Evolutionary conservation across 2,329 filamentous ascomycete species (phyloP).

Genomic region (Emergomyces orientalis): DNA sequence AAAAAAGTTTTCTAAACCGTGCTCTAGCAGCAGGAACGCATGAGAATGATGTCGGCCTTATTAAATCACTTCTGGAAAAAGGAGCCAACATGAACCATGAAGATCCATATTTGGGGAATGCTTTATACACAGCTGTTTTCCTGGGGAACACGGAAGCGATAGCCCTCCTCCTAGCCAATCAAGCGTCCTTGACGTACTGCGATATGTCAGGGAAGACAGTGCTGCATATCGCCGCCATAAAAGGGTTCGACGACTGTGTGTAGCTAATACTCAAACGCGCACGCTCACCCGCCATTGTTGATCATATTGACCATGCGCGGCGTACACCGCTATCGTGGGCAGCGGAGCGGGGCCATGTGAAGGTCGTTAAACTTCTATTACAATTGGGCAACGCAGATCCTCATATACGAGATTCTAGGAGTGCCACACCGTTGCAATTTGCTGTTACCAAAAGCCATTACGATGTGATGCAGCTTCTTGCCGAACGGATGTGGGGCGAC

Average conservation of each 20-base stretch:
- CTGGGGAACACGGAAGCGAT: neutral
- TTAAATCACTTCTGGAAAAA: neutral
- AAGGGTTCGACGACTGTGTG: neutral
- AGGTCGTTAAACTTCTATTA: neutral
- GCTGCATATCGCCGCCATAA: neutral
- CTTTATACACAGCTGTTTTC: slow-evolving; percentile 3
- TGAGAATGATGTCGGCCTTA: neutral
- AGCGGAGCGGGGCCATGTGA: neutral
- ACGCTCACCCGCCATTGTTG: neutral
- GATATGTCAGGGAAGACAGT: neutral
- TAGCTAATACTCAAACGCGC: neutral
- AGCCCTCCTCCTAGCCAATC: neutral
- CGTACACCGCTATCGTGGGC: neutral
- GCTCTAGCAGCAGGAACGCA: neutral
- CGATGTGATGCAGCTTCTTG: neutral
- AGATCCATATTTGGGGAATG: slow-evolving; percentile 6
- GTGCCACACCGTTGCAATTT: neutral
- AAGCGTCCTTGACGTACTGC: neutral
- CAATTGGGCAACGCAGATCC: neutral
- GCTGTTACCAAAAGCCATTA: neutral
- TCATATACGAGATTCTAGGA: neutral
- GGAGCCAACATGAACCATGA: slow-evolving; percentile 5
- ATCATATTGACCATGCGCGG: neutral
- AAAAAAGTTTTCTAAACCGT: neutral
- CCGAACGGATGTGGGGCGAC: neutral